Conservation (phyloP, 2,329 filamentous ascomycete species). For the Balansia obtecta region DNA sequence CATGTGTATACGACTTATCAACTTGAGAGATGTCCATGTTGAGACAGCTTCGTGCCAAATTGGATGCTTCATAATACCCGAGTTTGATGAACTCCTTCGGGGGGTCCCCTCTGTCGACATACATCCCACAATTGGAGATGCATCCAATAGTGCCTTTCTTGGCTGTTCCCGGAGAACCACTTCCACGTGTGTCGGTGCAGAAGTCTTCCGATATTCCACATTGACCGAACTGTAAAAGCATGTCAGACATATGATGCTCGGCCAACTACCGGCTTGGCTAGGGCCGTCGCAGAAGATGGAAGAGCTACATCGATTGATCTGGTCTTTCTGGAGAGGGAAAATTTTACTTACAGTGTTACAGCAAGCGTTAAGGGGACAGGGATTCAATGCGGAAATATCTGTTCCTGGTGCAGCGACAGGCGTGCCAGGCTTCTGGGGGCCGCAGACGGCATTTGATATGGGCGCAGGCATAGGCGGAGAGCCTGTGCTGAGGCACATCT, state of each 20-base stretch:
- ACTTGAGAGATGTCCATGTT: slow-evolving; percentile 3
- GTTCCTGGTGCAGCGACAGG: slow-evolving; percentile 8
- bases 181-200: slow-evolving; percentile 17
- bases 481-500: slow-evolving; percentile 23
- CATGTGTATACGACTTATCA: slow-evolving; percentile 15
- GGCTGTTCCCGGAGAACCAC: slow-evolving; percentile 10
- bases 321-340: not conserved
- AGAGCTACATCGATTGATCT: too few relatives aligned
- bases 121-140: slow-evolving; percentile 17
- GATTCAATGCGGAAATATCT: slow-evolving; percentile 11
- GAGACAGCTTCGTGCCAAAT: not conserved
- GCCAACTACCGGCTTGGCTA: not conserved
- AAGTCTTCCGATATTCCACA: slow-evolving; percentile 29
- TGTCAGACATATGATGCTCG: not conserved
- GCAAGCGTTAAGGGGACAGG: slow-evolving; percentile 18
- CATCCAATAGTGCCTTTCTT: slow-evolving; percentile 13
- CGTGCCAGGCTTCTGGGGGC: slow-evolving; percentile 20
- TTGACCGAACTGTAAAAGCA: slow-evolving; percentile 19
- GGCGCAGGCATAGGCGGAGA: slow-evolving; percentile 21
- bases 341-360: slow-evolving; percentile 15
- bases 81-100: slow-evolving; percentile 4
- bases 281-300: too few relatives aligned
- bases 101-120: slow-evolving; percentile 11
- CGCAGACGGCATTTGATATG: slow-evolving; percentile 19
- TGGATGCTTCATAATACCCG: slow-evolving; percentile 12